Evolutionary conservation across 2,329 filamentous ascomycete species (phyloP), one percentile per base, ranked within the genome.

Genomic region (Sporothrix mexicana): DNA sequence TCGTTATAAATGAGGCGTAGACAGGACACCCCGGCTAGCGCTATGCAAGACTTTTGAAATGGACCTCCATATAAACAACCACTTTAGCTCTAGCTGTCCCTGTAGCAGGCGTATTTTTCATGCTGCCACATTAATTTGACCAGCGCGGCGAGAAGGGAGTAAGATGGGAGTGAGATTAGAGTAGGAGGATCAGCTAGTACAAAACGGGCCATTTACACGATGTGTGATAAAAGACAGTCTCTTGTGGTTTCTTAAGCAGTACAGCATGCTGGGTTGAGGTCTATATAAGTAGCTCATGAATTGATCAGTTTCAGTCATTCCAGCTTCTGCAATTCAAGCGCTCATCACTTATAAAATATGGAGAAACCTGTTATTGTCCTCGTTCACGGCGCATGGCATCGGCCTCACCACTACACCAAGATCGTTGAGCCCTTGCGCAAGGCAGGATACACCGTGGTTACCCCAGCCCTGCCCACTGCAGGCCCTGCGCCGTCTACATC

Each of bases 301-400:
- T 53, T n/a, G 4, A 5, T n/a, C 49, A 53, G 15, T n/a, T 53
- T 53, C 49, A n/a, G 15, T n/a, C 49, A 53, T 5, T 53, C 15
- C 49, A 53, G 49, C 15, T n/a, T 53, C 49, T 53, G 49, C 15
- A 4, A 53, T n/a, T n/a, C 13, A 53, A 53, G 49, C 0, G 30
- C 15, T n/a, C 15, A 20, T 6, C 49, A 53, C 15, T 53, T 4
- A 53, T 53, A 5, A n/a, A 53, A 20, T 20, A 53, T 53, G 49
- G 49, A 17, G 49, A 53, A 53, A 8, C 49, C 49, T 17, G 17
- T 53, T n/a, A 8, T 53, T n/a, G 15, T 53, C 8, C 15, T 53
- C 15, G 49, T 53, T 53, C 49, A 53, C 49, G 49, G 49, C n/a
- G 49, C 49, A 20, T 53, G 49, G 49, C 49, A 53, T 53, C 49